Evolutionary conservation across 2,329 filamentous ascomycete species (phyloP).

Genomic region (Fusarium mundagurra): DNA sequence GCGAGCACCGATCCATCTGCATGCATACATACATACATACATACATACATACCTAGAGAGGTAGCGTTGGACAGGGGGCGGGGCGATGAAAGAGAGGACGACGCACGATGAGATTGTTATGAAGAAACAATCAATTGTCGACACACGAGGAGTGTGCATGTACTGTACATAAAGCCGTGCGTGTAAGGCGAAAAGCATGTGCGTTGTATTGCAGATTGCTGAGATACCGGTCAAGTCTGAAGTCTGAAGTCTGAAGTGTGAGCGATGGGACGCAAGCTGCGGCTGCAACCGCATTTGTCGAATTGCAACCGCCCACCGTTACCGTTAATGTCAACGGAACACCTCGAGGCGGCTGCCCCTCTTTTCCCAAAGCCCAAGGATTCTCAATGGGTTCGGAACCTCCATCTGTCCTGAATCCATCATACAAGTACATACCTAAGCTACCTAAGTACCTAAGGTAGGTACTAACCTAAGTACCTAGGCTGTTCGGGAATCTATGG

Average conservation of each 20-base stretch:
- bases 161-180: not conserved
- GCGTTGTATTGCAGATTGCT: constrained; percentile 21
- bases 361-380: constrained; percentile 6
- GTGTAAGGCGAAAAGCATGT: constrained; percentile 5
- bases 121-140: constrained; percentile 3
- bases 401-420: not conserved
- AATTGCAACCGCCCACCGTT: constrained; percentile 10
- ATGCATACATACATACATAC: not conserved
- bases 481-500: not conserved
- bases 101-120: constrained; percentile 23
- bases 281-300: constrained; percentile 17
- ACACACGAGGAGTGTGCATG: not conserved
- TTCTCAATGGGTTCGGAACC: not conserved
- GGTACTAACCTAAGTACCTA: too few species aligned
- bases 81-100: not conserved
- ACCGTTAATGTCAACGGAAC: not conserved
- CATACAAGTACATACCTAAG: too few species aligned
- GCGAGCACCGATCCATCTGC: not conserved
- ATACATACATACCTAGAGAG: not conserved
- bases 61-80: not conserved
- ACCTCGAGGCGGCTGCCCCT: not conserved
- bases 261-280: constrained; percentile 8
- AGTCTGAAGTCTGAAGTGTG: not conserved
- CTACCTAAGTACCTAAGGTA: not conserved
- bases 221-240: constrained; percentile 5